Base-by-base conservation (phyloP, 208 protist species). In the Trypanosoma melophagium region DNA sequence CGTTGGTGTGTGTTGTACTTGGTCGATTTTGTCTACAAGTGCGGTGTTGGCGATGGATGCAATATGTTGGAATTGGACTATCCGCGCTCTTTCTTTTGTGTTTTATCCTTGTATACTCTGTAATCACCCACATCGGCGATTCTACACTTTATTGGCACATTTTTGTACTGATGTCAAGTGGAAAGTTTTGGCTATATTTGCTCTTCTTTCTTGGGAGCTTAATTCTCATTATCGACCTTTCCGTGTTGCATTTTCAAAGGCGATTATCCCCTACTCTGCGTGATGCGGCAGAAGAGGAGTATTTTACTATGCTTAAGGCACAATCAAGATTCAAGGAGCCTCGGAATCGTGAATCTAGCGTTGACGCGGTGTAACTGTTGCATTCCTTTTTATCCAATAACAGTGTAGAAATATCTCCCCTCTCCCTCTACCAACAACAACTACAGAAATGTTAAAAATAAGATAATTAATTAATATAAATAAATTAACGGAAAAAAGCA, bases 181-280 rank as follows among this genome's bases (percentile, higher is more conserved):
- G 45, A 1, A 87, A 92, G 66, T 94, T 90, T 63, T 97, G 90
- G 86, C 66, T 91, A 9, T 93, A 87, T 55, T 16, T 89, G 40
- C 31, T 95, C 40, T 59, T 96, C 50, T 85, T 76, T 50, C 24
- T 87, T 0, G 67, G 86, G 24, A 54, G 52, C 40, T 62, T 87
- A 19, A 71, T 92, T 40, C 8, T 76, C 12, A 63, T 83, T 4
- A 60, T 91, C 19, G 76, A 84, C 28, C 56, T 97, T 19, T 71
- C 69, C 38, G 50, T 68, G 45, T 60, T 90, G n/a, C 81, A 77
- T 45, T 77, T 93, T 38, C 74, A 82, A 50, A 87, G 86, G 61
- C 19, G 60, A 40, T 25, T 86, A 8, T 90, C 83, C 24, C 89
- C 89, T 3, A 94, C 85, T 3, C 19, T 82, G 25, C 76, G 79